Conservation (phyloP, 371 early-diverging fungal species). For the Lichtheimia ramosa region DNA sequence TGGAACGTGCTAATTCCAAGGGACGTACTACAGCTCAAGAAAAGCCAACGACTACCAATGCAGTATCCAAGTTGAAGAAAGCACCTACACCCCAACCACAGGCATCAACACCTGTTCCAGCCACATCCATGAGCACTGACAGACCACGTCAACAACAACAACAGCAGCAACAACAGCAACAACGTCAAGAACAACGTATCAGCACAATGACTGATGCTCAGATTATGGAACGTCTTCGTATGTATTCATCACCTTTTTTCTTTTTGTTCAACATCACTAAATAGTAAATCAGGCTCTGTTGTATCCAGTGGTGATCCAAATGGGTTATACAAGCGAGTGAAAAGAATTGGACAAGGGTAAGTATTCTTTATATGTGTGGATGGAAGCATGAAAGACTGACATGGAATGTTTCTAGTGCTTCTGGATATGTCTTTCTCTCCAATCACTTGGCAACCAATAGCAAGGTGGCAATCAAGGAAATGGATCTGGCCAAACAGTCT, state of each 20-base stretch:
- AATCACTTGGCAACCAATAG: constrained; percentile 41
- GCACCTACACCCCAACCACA: not conserved
- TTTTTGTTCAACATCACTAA: not conserved
- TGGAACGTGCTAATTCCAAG: constrained; percentile 7
- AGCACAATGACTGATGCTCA: constrained; percentile 89
- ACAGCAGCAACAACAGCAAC: no score
- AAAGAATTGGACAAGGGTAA: constrained; percentile 96
- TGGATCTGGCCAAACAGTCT: constrained; percentile 92
- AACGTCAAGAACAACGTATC: constrained; percentile 57
- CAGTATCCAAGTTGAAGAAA: no score
- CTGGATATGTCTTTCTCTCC: constrained; percentile 90
- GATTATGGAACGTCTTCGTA: constrained; percentile 86
- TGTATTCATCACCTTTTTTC: constrained; percentile 11
- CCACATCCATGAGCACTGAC: no score
- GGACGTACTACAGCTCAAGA: not conserved
- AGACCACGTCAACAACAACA: no score
- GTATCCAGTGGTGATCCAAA: constrained; percentile 91
- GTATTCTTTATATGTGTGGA: constrained; percentile 1
- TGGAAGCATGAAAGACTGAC: no score
- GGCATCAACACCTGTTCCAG: not conserved
- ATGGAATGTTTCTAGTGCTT: constrained; percentile 66
- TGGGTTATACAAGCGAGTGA: constrained; percentile 80
- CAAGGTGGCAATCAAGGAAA: constrained; percentile 96
- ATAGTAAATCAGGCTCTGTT: constrained; percentile 63
- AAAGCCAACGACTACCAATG: not conserved